A percentile compares a stretch with the other conserved stretches of the same genome.
phyloP scores from a whole-genome alignment of 768 basidiomycete genomes.

The Mycena rebaudengoi region DNA sequence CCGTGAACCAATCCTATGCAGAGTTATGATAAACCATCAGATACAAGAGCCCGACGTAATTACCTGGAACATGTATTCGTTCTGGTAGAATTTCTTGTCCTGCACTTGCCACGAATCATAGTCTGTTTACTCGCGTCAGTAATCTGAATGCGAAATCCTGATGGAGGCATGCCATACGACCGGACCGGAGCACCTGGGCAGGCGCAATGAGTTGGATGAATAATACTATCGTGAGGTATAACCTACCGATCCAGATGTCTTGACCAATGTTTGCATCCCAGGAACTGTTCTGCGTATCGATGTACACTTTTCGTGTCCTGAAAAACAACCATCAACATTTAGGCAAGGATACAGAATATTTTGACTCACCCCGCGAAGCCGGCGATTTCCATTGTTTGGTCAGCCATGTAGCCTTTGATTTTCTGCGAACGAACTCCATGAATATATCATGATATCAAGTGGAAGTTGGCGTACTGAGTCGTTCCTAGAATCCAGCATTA shows the following conservation, averaged over 20 bases:
- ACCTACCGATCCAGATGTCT: background rate
- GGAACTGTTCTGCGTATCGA: background rate
- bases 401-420: no score
- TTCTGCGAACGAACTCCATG: background rate
- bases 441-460: background rate
- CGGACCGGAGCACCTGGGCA: no score
- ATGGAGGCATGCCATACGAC: no score
- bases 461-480: background rate
- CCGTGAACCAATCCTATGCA: no score
- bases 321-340: no score
- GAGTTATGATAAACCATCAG: no score
- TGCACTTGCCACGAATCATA: background rate
- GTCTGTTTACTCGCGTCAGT: no score
- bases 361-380: background rate
- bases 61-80: background rate
- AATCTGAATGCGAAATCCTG: no score
- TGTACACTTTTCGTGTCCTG: background rate
- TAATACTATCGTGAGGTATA: no score
- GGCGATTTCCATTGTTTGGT: background rate
- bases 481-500: background rate
- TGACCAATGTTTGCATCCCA: background rate
- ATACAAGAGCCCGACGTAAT: no score
- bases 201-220: no score
- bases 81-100: constrained; percentile 3
- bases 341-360: no score